phyloP scores from a whole-genome alignment of 768 basidiomycete species.

The Floccularia luteovirens region DNA sequence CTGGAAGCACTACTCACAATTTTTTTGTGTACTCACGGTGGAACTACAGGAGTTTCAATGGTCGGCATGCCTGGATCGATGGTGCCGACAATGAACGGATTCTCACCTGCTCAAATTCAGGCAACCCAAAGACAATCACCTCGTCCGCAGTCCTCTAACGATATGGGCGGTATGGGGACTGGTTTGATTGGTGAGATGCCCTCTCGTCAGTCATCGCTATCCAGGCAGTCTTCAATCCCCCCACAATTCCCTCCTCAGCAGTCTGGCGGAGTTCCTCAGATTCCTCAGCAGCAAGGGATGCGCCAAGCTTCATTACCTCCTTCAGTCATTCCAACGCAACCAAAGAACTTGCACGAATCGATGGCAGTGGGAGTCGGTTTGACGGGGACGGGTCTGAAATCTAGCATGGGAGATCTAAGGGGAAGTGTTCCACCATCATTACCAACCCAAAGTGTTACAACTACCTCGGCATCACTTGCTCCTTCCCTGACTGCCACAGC shows the following conservation, averaged over 20 bases:
- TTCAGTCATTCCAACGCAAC: background rate
- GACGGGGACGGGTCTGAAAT: background rate
- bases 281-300: constrained; percentile 4
- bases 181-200: background rate
- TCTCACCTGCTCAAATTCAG: constrained; percentile 3
- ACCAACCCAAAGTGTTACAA: constrained; percentile 1
- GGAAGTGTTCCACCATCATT: constrained; percentile 3
- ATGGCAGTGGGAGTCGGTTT: background rate
- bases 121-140: constrained; percentile 6
- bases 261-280: too few relatives aligned
- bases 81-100: constrained; percentile 2
- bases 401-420: background rate
- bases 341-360: background rate
- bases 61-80: constrained; percentile 4
- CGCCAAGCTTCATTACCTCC: constrained; percentile 7
- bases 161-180: constrained; percentile 9
- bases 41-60: constrained; percentile 6
- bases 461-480: constrained; percentile 2
- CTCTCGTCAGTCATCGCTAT: background rate
- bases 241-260: constrained; percentile 2
- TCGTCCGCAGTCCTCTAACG: constrained; percentile 11
- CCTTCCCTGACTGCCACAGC: constrained; percentile 2
- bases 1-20: constrained; percentile 4
- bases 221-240: background rate
- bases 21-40: too few relatives aligned